Percentiles rank a stretch among this genome's conserved stretches.
Evolutionary conservation across 2,329 filamentous ascomycete genomes (phyloP).

Genomic region (Fusarium sp.): DNA sequence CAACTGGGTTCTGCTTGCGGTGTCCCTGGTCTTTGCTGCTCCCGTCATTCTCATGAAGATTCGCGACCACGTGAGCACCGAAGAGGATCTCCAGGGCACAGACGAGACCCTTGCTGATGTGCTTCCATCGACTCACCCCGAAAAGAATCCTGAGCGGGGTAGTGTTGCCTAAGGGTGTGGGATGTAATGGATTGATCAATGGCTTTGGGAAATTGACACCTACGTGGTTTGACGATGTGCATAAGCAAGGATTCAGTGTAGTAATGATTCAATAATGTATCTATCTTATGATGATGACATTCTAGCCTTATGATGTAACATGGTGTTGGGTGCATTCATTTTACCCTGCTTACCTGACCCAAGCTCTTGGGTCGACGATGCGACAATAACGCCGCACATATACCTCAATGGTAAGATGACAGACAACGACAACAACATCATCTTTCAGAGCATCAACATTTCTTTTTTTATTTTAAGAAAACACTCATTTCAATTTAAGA

Average conservation of each 20-base stretch:
- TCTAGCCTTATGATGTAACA: neutral
- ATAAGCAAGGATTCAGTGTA: neutral
- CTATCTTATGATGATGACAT: neutral
- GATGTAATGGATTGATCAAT: neutral
- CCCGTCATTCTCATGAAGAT: slow-evolving; percentile 86
- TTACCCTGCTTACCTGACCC: neutral
- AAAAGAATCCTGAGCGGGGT: slow-evolving; percentile 31
- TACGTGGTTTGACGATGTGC: neutral
- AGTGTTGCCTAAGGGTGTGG: slow-evolving; percentile 7
- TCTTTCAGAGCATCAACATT: neutral
- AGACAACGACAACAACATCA: neutral
- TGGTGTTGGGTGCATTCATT: neutral
- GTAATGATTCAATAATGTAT: slow-evolving; percentile 20
- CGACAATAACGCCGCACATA: neutral
- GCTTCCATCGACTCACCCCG: slow-evolving; percentile 31
- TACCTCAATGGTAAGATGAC: neutral
- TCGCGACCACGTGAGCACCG: slow-evolving; percentile 82
- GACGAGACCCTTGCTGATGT: slow-evolving; percentile 86
- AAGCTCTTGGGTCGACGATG: neutral
- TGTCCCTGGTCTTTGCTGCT: slow-evolving; percentile 80
- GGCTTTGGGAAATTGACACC: slow-evolving; percentile 12
- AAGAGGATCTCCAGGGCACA: slow-evolving; percentile 86
- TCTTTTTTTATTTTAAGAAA: too few species aligned
- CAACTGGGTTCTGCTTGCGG: slow-evolving; percentile 80
- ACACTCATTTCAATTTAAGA: neutral